phyloP scores from a whole-genome alignment of 176 grass and related monocot genomes.

The Lolium perenne region DNA sequence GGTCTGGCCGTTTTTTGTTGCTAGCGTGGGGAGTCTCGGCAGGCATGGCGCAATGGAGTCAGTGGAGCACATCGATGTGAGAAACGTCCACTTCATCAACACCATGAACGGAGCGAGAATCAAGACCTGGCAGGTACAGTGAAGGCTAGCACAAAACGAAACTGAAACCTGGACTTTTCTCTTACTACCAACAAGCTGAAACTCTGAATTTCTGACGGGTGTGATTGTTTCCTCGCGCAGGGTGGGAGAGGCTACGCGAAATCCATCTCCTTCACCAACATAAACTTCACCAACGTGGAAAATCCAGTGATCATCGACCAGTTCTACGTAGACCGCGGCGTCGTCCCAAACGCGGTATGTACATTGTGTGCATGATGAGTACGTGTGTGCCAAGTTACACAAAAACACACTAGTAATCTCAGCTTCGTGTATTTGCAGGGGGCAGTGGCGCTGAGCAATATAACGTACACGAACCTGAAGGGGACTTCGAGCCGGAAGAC shows the following conservation, averaged over 20 bases:
- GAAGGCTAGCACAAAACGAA: not conserved
- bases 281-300: constrained; percentile 46
- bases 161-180: not conserved
- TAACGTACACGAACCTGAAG: constrained; percentile 20
- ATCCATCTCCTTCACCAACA: constrained; percentile 38
- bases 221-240: not conserved
- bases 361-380: not conserved
- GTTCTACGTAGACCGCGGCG: not conserved
- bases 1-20: not conserved
- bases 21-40: constrained; percentile 63
- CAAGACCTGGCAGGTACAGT: constrained; percentile 59
- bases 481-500: constrained; percentile 36
- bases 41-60: not conserved
- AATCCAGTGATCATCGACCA: constrained; percentile 51
- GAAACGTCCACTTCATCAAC: constrained; percentile 37
- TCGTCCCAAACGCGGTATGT: not conserved
- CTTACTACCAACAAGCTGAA: not conserved
- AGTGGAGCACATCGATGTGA: constrained; percentile 62
- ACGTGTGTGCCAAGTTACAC: too few relatives aligned
- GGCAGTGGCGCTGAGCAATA: constrained; percentile 38
- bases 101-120: constrained; percentile 61
- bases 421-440: constrained; percentile 1
- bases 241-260: constrained; percentile 47
- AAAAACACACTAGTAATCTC: too few relatives aligned
- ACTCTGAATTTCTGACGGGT: not conserved